Evolutionary conservation across 2,329 filamentous ascomycete species (phyloP), one percentile per base, ranked within the genome.

Genomic region (Dactylonectria estremocensis): DNA sequence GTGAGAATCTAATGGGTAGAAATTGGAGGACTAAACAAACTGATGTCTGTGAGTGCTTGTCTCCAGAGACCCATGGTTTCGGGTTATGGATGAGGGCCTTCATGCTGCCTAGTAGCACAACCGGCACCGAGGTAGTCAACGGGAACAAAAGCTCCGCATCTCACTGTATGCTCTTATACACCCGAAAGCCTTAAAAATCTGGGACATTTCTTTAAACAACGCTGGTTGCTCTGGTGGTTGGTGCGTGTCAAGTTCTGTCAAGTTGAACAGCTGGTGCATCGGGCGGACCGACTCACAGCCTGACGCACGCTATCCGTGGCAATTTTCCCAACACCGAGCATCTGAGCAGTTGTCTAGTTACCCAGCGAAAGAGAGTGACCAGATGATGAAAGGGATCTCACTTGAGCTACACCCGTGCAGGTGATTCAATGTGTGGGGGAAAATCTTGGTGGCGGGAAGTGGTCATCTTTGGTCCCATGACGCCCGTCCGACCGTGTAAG

Each of bases 401-500:
- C 53, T 58, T 1, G 3, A 54, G n/a, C 16, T 11, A 9, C 35
- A 20, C 11, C 5, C 14, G 11, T 1, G 0, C 16, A 5, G 14
- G 28, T 24, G 22, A 40, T 22, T 49, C 46, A n/a, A 63, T 52
- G 20, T 31, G 31, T 24, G 54, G 46, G 24, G 33, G 31, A 10
- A 45, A 45, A 53, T 46, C 40, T 49, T 54, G 45, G 48, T 55
- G 40, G 28, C 48, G 58, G 53, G 40, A 59, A 58, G 53, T 61
- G 61, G 49, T 54, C 10, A 53, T 59, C 53, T 52, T 48, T 64
- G 56, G 60, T 57, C 55, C 60, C 64, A 60, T 64, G 74, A 73
- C 71, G 74, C 70, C 69, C 64, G 43, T 76, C 74, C 73, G 67
- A 64, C 69, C 64, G 64, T 77, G 73, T 76, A 76, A 77, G 74